These are phyloP conservation scores for Lycium ferocissimum DNA, from an alignment of 257 asterid species.

Conservation along the genomic window DNA sequence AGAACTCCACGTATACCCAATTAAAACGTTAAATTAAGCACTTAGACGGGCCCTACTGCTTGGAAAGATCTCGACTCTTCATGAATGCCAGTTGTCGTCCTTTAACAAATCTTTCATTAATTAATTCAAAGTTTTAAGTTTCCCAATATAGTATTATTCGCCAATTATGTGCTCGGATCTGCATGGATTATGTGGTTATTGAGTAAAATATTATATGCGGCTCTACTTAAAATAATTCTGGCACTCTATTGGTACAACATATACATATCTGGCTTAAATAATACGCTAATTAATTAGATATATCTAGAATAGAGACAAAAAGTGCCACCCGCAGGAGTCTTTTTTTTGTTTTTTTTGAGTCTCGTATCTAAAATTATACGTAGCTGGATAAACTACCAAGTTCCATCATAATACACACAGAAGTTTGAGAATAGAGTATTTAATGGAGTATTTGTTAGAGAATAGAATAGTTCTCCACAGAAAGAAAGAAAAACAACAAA, in stretches of 20 bases:
- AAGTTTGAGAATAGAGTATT: not conserved
- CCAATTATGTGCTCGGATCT: slow-evolving; percentile 28
- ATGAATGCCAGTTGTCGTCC: slow-evolving; percentile 47
- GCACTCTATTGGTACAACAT: not conserved
- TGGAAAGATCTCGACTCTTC: slow-evolving; percentile 50
- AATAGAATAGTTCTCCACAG: slow-evolving; percentile 49
- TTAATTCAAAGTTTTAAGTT: slow-evolving; percentile 27
- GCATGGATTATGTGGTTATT: slow-evolving; percentile 48
- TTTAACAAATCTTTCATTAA: slow-evolving; percentile 9
- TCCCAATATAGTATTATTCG: slow-evolving; percentile 32
- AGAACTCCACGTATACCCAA: slow-evolving; percentile 32
- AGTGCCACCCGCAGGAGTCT: slow-evolving; percentile 39
- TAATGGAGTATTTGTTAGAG: slow-evolving; percentile 52
- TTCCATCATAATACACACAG: not conserved
- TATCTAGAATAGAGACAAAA: slow-evolving; percentile 45
- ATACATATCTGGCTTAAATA: slow-evolving; percentile 25
- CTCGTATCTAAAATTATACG: slow-evolving; percentile 29
- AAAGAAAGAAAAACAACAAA: not conserved
- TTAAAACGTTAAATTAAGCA: slow-evolving; percentile 31
- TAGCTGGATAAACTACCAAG: slow-evolving; percentile 22
- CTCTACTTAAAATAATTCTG: slow-evolving; percentile 1
- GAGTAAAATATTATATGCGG: slow-evolving; percentile 34
- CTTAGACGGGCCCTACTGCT: slow-evolving; percentile 27
- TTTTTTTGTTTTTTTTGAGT: slow-evolving; percentile 2
- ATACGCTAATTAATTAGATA: slow-evolving; percentile 29